Evolutionary conservation across 2,329 filamentous ascomycete genomes (phyloP), one percentile per base, ranked within the genome.

Genomic region (Knufia petricola): DNA sequence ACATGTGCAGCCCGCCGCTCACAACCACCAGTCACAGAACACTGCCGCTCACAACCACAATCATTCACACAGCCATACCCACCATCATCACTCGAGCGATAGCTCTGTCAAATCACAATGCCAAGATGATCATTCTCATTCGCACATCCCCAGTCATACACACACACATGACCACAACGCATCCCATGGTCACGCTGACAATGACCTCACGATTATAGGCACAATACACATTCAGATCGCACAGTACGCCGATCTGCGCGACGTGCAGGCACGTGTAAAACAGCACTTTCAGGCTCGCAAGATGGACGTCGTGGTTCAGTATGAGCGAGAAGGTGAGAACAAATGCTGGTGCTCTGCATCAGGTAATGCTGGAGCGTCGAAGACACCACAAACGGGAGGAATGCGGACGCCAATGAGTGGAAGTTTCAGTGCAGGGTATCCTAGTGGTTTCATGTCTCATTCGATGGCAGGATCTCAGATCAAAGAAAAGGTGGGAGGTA

Each of bases 171-270:
- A 59, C 40, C 56, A 62, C 49, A 21, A 13, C 20, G 17, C 15
- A 17, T 9, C 38, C 46, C 49, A 28, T 43, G 53, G 39, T 28
- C 4, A 30, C 44, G 4, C 44, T 21, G 23, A n/a, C 32, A 26
- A 20, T 15, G 55, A 54, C 36, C 61, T 67, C 43, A 78, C 72
- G 53, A 74, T 95, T 1, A 69, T 89, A 10, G 90, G 90, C 1
- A 83, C 92, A 1, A 89, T 95, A 52, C 90, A 95, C 61, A 77
- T 95, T 32, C 80, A 87, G 51, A 87, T 87, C 1, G 79, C 81
- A 1, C 77, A 79, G 20, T 78, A 76, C 2, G 80, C 83, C 2
- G 81, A 89, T 58, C 63, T 89, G 48, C 87, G 94, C 58, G 89
- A 95, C 53, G 87, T 95, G 4, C 75, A 86, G 44, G 79, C 86